Base-by-base conservation (phyloP, 1,284 basidiomycete genomes). In the Irpex lacteus region DNA sequence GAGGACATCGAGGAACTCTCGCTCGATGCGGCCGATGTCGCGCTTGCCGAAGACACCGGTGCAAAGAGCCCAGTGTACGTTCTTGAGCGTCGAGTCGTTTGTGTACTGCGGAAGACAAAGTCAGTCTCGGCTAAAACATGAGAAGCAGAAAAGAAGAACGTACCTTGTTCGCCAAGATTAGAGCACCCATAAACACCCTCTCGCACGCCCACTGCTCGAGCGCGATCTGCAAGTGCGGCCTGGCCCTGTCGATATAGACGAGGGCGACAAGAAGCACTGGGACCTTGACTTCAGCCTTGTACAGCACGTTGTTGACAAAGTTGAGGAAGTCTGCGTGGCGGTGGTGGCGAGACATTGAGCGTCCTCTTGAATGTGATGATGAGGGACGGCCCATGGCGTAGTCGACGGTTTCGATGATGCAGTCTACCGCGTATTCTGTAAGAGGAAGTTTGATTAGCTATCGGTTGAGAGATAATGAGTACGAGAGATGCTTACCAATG, bases 201-300 rank as follows among this genome's bases (percentile, higher is more conserved):
- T 91, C 90, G 59, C 87, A 80, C n/a, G 89, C 89, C 89, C 89
- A 91, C 69, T 91, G 86, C 72, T 90, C 88, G 67, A 90, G 77
- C 11, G 88, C 88, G 67, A 91, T 91, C 71, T 89, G 86, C 52
- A 91, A 80, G 74, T 91, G 87, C 5, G 88, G 87, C 68, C 85
- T 86, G 1, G 89, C 89, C 63, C 90, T 77, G 75, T 87, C 80
- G 71, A 91, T 85, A 74, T 91, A 91, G 71, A 86, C 87, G 55
- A 91, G 84, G 9, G 88, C 74, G 21, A 84, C 84, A 55, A 91
- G 79, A 69, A 91, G 73, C 60, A 84, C 84, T 32, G 88, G 81
- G 62, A 86, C 81, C 66, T 83, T 82, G 67, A 91, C 82, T 73
- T 91, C 89, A 21, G 89, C 89, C 60, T 87, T 83, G 52, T 80